These are phyloP conservation scores for Leccinum obscurum DNA, from an alignment of 768 basidiomycete genomes.

Conservation along the genomic window DNA sequence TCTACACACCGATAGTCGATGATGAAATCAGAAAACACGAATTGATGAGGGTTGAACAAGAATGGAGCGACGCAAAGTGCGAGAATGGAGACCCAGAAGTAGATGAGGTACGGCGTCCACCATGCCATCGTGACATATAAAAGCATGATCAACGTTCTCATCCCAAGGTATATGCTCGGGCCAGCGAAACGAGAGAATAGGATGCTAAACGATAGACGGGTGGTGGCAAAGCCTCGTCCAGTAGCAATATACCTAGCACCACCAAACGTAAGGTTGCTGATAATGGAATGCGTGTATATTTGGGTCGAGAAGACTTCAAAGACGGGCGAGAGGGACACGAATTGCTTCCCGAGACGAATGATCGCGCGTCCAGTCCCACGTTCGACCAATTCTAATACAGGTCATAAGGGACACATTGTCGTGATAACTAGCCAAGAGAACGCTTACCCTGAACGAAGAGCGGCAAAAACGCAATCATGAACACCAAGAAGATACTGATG, in stretches of 20 bases:
- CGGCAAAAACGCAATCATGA: slow-evolving; percentile 94
- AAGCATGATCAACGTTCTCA: slow-evolving; percentile 88
- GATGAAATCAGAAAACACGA: slow-evolving; percentile 94
- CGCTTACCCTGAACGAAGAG: slow-evolving; percentile 88
- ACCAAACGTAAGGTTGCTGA: slow-evolving; percentile 96
- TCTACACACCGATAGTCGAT: slow-evolving; percentile 82
- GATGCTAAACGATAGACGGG: slow-evolving; percentile 91
- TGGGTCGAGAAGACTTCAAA: slow-evolving; percentile 99
- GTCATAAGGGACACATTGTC: slow-evolving; percentile 13
- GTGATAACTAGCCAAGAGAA: slow-evolving; percentile 8
- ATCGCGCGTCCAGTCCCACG: slow-evolving; percentile 92
- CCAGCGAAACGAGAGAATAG: slow-evolving; percentile 98
- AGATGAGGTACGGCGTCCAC: slow-evolving; percentile 91
- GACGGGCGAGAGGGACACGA: slow-evolving; percentile 88
- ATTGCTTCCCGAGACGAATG: slow-evolving; percentile 90
- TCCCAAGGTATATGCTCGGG: slow-evolving; percentile 96
- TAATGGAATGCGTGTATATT: slow-evolving; percentile 96
- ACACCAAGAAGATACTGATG: slow-evolving; percentile 97
- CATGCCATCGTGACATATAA: slow-evolving; percentile 91
- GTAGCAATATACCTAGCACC: slow-evolving; percentile 99
- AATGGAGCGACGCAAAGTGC: slow-evolving; percentile 94
- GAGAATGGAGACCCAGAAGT: slow-evolving; percentile 97
- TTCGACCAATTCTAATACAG: slow-evolving; percentile 79
- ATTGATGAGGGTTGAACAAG: slow-evolving; percentile 99
- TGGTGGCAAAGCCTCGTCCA: slow-evolving; percentile 97